Evolutionary conservation across 2,329 filamentous ascomycete species (phyloP).

Genomic region (Aspergillus neoniger): DNA sequence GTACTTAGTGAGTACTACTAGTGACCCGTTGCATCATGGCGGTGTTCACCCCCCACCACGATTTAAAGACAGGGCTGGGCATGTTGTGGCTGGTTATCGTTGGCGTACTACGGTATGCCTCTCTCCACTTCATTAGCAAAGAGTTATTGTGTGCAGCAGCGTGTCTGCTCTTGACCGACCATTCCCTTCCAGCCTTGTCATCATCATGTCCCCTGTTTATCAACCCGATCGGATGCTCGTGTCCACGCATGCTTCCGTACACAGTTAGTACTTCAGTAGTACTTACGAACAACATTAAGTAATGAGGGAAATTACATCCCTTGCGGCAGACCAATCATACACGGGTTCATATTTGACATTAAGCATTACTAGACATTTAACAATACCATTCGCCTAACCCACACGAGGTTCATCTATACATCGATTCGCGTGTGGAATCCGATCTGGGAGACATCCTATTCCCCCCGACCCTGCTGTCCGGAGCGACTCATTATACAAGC

Average conservation of each 20-base stretch:
- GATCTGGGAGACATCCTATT: neutral
- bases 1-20: no score
- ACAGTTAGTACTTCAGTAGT: no score
- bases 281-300: neutral
- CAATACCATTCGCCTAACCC: conserved; percentile 10
- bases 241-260: neutral
- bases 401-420: conserved; percentile 12
- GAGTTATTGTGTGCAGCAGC: no score
- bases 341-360: conserved; percentile 25
- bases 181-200: neutral
- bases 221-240: neutral
- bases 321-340: neutral
- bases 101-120: neutral
- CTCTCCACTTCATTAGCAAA: neutral
- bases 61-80: neutral
- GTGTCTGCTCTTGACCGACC: neutral
- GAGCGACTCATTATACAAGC: conserved; percentile 6
- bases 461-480: neutral
- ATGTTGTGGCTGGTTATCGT: neutral
- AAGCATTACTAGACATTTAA: conserved; percentile 26
- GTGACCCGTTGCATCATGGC: neutral
- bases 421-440: neutral
- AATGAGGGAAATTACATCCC: neutral
- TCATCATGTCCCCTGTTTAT: neutral
- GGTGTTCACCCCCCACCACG: neutral